Percentiles rank a stretch among this genome's conserved stretches.
phyloP scores from a whole-genome alignment of 176 grass and related monocot genomes.

The Ananas comosus region DNA sequence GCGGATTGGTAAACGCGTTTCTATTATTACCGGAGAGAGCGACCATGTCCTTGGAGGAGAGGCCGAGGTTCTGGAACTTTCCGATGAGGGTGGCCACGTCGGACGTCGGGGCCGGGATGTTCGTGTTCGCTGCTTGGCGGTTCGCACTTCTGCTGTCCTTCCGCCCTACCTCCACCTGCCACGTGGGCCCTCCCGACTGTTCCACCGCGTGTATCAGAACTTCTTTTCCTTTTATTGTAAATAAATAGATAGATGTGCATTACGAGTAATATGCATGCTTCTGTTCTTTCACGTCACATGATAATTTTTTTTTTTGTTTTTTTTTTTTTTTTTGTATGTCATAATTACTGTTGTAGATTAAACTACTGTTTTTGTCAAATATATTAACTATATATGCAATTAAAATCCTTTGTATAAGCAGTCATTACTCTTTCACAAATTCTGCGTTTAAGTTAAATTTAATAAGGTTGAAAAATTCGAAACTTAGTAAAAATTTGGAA shows the following conservation, averaged over 20 bases:
- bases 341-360: no score
- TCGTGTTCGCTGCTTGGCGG: constrained; percentile 43
- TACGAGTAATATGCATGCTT: no score
- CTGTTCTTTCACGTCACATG: no score
- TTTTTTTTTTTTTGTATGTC: not conserved
- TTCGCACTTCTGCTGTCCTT: constrained; percentile 58
- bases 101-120: constrained; percentile 75
- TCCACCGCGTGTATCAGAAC: not conserved
- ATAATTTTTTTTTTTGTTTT: not conserved
- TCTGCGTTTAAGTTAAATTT: no score
- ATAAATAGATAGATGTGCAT: no score
- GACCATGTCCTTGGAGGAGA: constrained; percentile 71
- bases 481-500: no score
- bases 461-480: no score
- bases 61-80: constrained; percentile 66
- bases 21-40: constrained; percentile 50
- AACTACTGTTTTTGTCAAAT: no score
- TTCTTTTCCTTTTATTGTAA: not conserved
- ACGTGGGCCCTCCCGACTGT: constrained; percentile 72
- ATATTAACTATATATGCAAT: no score
- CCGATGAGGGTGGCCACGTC: constrained; percentile 58
- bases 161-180: constrained; percentile 63
- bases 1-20: no score
- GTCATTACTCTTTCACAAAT: no score
- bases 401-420: no score